Conservation (phyloP, 139 green algal species). For the Chlamydomonas schloesseri region DNA sequence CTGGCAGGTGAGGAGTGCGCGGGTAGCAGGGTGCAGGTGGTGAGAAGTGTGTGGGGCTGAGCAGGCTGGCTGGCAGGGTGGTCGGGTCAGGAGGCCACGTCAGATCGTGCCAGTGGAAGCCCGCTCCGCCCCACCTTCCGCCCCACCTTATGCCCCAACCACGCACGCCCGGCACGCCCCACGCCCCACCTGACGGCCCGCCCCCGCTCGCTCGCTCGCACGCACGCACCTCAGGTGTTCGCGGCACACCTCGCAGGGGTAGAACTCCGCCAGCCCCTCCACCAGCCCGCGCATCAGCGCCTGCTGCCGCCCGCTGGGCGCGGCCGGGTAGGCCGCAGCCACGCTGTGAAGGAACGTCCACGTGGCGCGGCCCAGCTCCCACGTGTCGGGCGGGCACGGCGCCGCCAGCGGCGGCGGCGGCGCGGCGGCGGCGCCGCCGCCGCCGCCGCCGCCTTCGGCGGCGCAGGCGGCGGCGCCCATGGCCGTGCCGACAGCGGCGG, state of each 20-base stretch:
- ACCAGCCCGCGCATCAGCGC: constrained; percentile 60
- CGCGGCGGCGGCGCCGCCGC: not conserved
- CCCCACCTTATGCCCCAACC: too few species aligned
- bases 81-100: too few species aligned
- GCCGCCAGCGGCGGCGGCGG: not conserved
- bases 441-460: not conserved
- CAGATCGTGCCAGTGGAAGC: too few species aligned
- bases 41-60: too few species aligned
- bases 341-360: constrained; percentile 80
- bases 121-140: too few species aligned
- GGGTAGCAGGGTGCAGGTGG: too few species aligned
- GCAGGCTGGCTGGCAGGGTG: too few species aligned
- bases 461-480: not conserved
- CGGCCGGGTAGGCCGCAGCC: constrained; percentile 72
- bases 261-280: constrained; percentile 65
- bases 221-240: constrained; percentile 51
- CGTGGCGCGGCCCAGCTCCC: constrained; percentile 61
- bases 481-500: not conserved
- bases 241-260: constrained; percentile 64
- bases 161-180: too few species aligned
- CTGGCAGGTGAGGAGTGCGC: too few species aligned
- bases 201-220: too few species aligned
- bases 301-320: constrained; percentile 57
- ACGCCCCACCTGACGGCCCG: too few species aligned
- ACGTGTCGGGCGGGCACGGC: constrained; percentile 58